These are phyloP conservation scores for Diospyros lotus DNA, from an alignment of 148 eudicot species.

Conservation along the genomic window DNA sequence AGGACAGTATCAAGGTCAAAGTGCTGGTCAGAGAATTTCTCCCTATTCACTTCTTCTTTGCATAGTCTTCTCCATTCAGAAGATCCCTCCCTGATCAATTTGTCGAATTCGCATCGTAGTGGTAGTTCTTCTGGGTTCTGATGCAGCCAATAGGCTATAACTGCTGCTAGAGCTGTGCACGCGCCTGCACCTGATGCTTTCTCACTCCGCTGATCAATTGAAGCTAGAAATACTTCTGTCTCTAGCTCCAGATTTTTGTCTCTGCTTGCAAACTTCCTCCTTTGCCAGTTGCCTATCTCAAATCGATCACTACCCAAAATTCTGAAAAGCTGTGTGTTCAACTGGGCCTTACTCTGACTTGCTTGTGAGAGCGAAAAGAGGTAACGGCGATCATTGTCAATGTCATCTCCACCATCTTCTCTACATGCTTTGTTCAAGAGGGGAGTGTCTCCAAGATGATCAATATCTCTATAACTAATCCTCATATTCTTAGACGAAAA, in stretches of 20 bases:
- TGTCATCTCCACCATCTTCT: conserved; percentile 23
- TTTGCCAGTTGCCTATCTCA: conserved; percentile 27
- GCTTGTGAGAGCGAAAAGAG: conserved; percentile 7
- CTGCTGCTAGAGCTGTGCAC: conserved; percentile 21
- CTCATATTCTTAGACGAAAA: conserved; percentile 12
- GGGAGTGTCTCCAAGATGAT: conserved; percentile 20
- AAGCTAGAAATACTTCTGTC: conserved; percentile 24
- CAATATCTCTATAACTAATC: background rate
- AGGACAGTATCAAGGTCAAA: conserved; percentile 29
- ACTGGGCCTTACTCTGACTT: background rate
- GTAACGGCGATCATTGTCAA: conserved; percentile 17
- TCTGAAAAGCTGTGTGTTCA: background rate
- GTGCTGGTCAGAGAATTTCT: conserved; percentile 24
- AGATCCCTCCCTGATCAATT: conserved; percentile 25
- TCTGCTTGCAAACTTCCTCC: conserved; percentile 20
- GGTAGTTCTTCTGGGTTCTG: conserved; percentile 20
- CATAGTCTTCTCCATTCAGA: conserved; percentile 26
- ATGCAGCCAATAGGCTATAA: conserved; percentile 28
- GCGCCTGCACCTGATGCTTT: conserved; percentile 30
- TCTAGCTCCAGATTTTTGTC: conserved; percentile 19
- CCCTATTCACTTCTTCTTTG: conserved; percentile 11
- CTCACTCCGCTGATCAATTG: conserved; percentile 26
- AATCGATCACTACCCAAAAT: conserved; percentile 16
- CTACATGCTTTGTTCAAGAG: conserved; percentile 22
- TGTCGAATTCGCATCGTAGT: conserved; percentile 22